Evolutionary conservation across 768 basidiomycete genomes (phyloP).

Genomic region (Mrakia gelida): DNA sequence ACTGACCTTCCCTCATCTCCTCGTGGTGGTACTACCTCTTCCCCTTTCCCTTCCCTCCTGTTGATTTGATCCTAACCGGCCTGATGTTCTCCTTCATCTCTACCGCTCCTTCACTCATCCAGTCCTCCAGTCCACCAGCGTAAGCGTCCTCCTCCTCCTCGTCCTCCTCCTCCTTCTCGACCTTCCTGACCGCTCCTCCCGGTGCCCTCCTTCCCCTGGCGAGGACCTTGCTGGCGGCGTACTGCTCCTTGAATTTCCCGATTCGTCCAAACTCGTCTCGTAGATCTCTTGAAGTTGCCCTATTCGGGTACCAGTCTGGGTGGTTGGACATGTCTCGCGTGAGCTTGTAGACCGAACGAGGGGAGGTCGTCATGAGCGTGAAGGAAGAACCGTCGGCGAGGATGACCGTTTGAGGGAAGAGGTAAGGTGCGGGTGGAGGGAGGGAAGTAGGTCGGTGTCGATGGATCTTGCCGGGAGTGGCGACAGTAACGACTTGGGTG

Average conservation of each 20-base stretch:
- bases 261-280: constrained; percentile 31
- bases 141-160: constrained; percentile 21
- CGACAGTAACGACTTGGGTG: neutral
- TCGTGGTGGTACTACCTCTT: too few species aligned
- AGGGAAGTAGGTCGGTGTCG: constrained; percentile 12
- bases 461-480: constrained; percentile 15
- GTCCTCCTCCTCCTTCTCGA: neutral
- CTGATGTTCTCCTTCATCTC: constrained; percentile 21
- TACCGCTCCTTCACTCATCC: constrained; percentile 30
- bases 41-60: too few species aligned
- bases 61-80: too few species aligned
- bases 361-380: constrained; percentile 20
- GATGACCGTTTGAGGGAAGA: constrained; percentile 31
- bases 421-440: constrained; percentile 19
- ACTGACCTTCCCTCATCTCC: neutral
- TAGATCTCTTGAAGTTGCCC: constrained; percentile 8
- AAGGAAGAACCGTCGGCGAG: constrained; percentile 32
- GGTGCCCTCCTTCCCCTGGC: neutral
- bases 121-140: constrained; percentile 28
- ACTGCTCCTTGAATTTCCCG: constrained; percentile 27
- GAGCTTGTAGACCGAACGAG: constrained; percentile 30
- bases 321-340: constrained; percentile 28
- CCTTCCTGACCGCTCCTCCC: neutral
- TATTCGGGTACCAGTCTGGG: constrained; percentile 30
- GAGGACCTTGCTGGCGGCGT: neutral